Evolutionary conservation across 2,329 filamentous ascomycete genomes (phyloP).

Genomic region (Aspergillus sp.): DNA sequence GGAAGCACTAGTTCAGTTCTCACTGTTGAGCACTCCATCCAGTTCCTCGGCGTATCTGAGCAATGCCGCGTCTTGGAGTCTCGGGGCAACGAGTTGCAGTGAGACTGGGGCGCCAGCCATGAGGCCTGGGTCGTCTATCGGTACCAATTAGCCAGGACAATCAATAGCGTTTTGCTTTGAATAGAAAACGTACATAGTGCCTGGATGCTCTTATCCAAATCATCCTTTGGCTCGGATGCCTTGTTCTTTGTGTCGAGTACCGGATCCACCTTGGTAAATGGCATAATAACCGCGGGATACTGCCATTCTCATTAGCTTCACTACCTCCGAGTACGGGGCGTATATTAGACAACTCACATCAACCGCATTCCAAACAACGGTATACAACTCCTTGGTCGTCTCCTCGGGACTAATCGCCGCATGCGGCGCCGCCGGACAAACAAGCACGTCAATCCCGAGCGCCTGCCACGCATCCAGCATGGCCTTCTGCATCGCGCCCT

Average conservation of each 20-base stretch:
- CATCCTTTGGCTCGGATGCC: neutral
- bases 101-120: constrained; percentile 1
- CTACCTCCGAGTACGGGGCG: neutral
- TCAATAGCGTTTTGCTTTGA: neutral
- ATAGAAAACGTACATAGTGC: neutral
- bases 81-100: neutral
- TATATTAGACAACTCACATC: neutral
- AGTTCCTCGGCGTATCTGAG: neutral
- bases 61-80: constrained; percentile 1
- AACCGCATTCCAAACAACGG: constrained; percentile 2
- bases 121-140: neutral
- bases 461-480: constrained; percentile 2
- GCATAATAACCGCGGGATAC: constrained; percentile 3
- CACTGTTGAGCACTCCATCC: neutral
- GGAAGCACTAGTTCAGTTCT: neutral
- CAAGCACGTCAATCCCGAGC: neutral
- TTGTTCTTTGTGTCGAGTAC: neutral
- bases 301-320: neutral
- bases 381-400: neutral
- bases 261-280: neutral
- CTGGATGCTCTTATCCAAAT: neutral
- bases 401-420: neutral
- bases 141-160: neutral
- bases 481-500: neutral
- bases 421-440: constrained; percentile 1